Base-by-base conservation (phyloP, 2,329 filamentous ascomycete species). In the Moelleriella libera region DNA sequence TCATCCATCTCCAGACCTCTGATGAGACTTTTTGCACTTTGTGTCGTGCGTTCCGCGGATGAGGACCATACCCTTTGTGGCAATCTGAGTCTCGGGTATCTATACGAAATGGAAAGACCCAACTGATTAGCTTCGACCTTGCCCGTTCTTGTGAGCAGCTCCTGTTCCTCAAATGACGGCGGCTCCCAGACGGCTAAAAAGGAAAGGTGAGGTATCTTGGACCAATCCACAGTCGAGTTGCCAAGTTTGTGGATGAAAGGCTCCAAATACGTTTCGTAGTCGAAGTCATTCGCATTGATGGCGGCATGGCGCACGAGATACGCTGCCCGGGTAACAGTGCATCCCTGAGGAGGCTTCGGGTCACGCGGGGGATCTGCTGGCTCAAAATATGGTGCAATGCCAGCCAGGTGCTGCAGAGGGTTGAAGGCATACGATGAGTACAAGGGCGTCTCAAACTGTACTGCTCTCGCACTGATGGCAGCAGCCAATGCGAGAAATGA, bases 91-190 rank as follows among this genome's bases (percentile, higher is more conserved):
- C 65, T 61, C 0, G 73, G 72, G 54, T 83, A 83, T 45, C 77
- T 68, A 55, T 50, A 50, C 44, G 49, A 80, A 73, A 12, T 70
- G 70, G 14, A 83, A 61, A 48, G 76, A 68, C 78, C 80, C 9
- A 83, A 65, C 52, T 76, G 69, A 14, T 74, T 70, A 1, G 78
- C 75, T 57, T 82, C 76, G 5, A 81, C 65, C 51, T 69, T 68
- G n/a, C 80, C 79, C 14, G 78, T 71, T 12, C 75, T 68, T 10
- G 79, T 83, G 43, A 83, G 58, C n/a, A 78, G 66, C 53, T 79
- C 76, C 21, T 71, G 60, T 53, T 80, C 76, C 11, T 74, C 66
- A 4, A 71, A 70, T 6, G 76, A 70, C 42, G 80, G 80, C 1
- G 74, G 65, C 12, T 66, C 61, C 79, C 79, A 83, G 32, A 62